phyloP scores from a whole-genome alignment of 495 filamentous ascomycete genomes.

The Halenospora varia region DNA sequence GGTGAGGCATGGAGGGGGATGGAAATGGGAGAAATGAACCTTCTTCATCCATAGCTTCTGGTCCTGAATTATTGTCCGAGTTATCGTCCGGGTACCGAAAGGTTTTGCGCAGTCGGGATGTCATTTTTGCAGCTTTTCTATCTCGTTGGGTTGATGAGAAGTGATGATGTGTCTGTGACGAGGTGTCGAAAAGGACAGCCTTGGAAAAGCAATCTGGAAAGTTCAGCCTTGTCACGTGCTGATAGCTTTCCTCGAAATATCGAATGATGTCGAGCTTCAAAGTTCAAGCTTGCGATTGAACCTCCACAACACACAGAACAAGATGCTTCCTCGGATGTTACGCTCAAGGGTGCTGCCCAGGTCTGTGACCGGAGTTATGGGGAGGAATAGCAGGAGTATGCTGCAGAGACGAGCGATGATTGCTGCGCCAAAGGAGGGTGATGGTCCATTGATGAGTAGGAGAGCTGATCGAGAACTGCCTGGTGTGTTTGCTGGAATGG shows the following conservation, averaged over 20 bases:
- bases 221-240: constrained; percentile 1
- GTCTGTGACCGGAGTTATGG: not conserved
- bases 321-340: constrained; percentile 24
- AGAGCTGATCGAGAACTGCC: constrained; percentile 80
- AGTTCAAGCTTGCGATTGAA: not conserved
- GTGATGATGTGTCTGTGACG: not conserved
- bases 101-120: constrained; percentile 53
- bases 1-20: no score
- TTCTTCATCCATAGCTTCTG: constrained; percentile 61
- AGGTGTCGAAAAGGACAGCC: not conserved
- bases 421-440: constrained; percentile 43
- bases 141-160: constrained; percentile 5
- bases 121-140: constrained; percentile 22
- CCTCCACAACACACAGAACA: not conserved
- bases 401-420: constrained; percentile 20
- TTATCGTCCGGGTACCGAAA: constrained; percentile 60
- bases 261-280: not conserved
- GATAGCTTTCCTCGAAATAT: not conserved
- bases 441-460: constrained; percentile 74
- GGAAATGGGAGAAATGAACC: no score
- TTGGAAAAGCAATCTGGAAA: not conserved
- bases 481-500: constrained; percentile 31
- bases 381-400: constrained; percentile 1
- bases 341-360: constrained; percentile 15
- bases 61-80: constrained; percentile 36